These are phyloP conservation scores for Verticillium longisporum DNA, from an alignment of 2,329 filamentous ascomycete genomes.

Conservation along the genomic window DNA sequence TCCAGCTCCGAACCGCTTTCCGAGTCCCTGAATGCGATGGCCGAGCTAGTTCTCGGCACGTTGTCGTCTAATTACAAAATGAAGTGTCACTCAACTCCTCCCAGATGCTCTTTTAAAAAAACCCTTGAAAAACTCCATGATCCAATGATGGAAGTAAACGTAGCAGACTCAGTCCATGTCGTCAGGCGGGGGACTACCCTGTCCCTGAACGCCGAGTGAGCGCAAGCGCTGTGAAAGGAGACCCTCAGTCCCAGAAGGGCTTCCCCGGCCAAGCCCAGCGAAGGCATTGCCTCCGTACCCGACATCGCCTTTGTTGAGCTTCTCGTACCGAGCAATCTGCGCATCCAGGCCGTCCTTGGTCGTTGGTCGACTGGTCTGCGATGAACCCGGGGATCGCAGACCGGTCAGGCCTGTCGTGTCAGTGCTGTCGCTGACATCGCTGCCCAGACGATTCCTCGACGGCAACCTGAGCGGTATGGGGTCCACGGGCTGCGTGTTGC, in stretches of 20 bases:
- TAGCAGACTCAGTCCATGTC: background rate
- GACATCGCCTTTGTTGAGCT: slow-evolving; percentile 59
- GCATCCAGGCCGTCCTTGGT: slow-evolving; percentile 26
- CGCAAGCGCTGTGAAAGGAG: slow-evolving; percentile 64
- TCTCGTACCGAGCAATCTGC: slow-evolving; percentile 45
- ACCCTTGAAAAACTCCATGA: background rate
- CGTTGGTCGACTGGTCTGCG: slow-evolving; percentile 23
- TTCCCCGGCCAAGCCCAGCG: slow-evolving; percentile 24
- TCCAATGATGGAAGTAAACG: background rate
- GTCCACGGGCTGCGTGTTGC: slow-evolving; percentile 31
- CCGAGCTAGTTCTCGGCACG: too few species aligned
- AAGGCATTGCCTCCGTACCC: slow-evolving; percentile 56
- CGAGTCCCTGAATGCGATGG: too few species aligned
- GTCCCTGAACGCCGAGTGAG: slow-evolving; percentile 45
- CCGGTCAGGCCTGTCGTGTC: slow-evolving; percentile 13
- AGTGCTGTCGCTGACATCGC: slow-evolving; percentile 22
- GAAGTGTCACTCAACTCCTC: too few species aligned
- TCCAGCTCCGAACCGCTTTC: too few species aligned
- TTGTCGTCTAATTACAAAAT: too few species aligned
- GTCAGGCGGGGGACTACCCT: slow-evolving; percentile 1
- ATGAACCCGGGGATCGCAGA: slow-evolving; percentile 16
- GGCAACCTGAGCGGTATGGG: slow-evolving; percentile 43
- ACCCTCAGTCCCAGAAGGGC: slow-evolving; percentile 48
- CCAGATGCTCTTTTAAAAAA: too few species aligned
- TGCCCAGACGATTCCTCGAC: slow-evolving; percentile 21